phyloP scores from a whole-genome alignment of 306 rosid species.

The Castanopsis chinensis region DNA sequence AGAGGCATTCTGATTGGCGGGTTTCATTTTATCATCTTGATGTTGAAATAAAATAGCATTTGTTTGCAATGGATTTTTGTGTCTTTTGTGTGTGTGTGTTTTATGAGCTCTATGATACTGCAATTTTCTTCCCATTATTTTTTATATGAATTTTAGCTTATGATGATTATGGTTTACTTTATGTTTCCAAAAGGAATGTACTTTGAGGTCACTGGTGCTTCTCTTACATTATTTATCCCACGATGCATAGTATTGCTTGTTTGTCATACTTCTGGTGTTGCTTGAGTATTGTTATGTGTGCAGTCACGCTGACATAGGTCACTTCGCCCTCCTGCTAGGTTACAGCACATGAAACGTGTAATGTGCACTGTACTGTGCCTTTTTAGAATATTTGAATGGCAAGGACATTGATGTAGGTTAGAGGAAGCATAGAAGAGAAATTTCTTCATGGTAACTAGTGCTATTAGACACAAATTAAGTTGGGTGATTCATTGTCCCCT shows the following conservation, averaged over 20 bases:
- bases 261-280: neutral
- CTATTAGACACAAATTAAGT: neutral
- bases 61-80: neutral
- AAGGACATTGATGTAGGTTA: neutral
- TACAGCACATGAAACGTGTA: neutral
- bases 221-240: neutral
- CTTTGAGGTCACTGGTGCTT: neutral
- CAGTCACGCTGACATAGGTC: neutral
- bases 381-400: neutral
- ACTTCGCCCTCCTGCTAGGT: neutral
- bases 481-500: neutral
- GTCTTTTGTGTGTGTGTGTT: neutral
- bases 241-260: neutral
- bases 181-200: neutral
- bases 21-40: slow-evolving; percentile 19
- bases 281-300: neutral
- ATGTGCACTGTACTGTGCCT: neutral
- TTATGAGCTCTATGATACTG: neutral
- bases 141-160: neutral
- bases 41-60: slow-evolving; percentile 14
- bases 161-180: neutral
- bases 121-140: neutral
- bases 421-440: neutral
- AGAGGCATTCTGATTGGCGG: slow-evolving; percentile 42
- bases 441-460: no score